Evolutionary conservation across 139 green algal species (phyloP).

Genomic region (Tetraselmis chui): DNA sequence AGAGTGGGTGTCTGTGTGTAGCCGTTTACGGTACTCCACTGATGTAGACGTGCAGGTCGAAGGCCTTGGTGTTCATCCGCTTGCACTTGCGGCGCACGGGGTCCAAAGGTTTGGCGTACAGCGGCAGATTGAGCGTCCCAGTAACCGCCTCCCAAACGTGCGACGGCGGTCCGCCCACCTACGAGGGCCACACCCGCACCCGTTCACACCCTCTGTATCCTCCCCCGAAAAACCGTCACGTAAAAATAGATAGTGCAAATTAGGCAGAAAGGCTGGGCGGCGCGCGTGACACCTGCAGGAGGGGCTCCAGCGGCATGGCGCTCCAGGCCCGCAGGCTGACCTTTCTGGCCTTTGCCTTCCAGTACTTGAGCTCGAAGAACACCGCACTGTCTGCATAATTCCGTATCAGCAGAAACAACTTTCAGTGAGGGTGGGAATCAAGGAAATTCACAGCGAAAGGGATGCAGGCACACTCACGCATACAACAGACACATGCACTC

Average conservation of each 20-base stretch:
- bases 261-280: too few relatives aligned
- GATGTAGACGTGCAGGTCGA: neutral
- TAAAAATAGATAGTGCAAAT: too few relatives aligned
- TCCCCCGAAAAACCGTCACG: too few relatives aligned
- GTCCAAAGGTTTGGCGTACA: neutral
- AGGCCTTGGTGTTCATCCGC: neutral
- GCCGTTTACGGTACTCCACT: too few relatives aligned
- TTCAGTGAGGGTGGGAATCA: too few relatives aligned
- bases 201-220: too few relatives aligned
- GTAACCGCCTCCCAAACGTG: neutral
- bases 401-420: too few relatives aligned
- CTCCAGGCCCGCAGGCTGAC: neutral
- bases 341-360: neutral
- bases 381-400: neutral
- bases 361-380: neutral
- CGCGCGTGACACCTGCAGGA: neutral
- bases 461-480: too few relatives aligned
- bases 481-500: too few relatives aligned
- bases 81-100: neutral
- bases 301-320: neutral
- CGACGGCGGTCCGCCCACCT: neutral
- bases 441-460: too few relatives aligned
- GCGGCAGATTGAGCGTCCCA: neutral
- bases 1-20: too few relatives aligned
- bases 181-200: neutral